A percentile compares a stretch with the other conserved stretches of the same genome.
Conservation (phyloP, 257 asterid genomes). For the Capsicum rhomboideum region DNA sequence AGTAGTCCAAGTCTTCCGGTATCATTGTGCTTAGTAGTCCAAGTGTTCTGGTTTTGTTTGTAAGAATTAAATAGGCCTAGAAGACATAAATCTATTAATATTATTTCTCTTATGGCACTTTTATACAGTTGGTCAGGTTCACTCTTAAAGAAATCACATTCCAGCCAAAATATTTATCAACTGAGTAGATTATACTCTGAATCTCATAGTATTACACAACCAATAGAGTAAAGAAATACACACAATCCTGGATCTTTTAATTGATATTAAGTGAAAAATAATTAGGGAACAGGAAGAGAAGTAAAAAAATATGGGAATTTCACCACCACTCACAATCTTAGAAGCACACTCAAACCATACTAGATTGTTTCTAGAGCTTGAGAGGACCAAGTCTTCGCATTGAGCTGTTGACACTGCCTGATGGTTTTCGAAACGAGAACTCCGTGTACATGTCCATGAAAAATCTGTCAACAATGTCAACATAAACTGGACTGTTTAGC, state of each 20-base stretch:
- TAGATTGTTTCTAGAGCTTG: slow-evolving; percentile 28
- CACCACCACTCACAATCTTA: not conserved
- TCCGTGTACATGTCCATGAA: slow-evolving; percentile 55
- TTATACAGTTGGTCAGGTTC: not conserved
- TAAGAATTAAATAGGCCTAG: not conserved
- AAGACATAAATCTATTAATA: not conserved
- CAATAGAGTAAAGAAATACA: not conserved
- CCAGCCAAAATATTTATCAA: not conserved
- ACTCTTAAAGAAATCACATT: not conserved
- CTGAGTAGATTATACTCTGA: not conserved
- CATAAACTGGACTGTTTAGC: slow-evolving; percentile 58
- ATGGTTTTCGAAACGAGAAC: slow-evolving; percentile 23
- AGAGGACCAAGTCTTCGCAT: slow-evolving; percentile 63
- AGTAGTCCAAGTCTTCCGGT: not conserved
- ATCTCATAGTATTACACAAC: not conserved
- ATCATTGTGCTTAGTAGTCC: not conserved
- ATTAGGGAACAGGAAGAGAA: not conserved
- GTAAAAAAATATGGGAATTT: not conserved
- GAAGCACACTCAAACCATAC: not conserved
- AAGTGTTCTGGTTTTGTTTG: not conserved
- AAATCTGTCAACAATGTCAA: slow-evolving; percentile 50
- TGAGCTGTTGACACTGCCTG: slow-evolving; percentile 36
- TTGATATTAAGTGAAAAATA: not conserved
- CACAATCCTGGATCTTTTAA: not conserved
- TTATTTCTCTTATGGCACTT: not conserved